Evolutionary conservation across 176 grass and related monocot genomes (phyloP).

Genomic region (Themeda triandra): DNA sequence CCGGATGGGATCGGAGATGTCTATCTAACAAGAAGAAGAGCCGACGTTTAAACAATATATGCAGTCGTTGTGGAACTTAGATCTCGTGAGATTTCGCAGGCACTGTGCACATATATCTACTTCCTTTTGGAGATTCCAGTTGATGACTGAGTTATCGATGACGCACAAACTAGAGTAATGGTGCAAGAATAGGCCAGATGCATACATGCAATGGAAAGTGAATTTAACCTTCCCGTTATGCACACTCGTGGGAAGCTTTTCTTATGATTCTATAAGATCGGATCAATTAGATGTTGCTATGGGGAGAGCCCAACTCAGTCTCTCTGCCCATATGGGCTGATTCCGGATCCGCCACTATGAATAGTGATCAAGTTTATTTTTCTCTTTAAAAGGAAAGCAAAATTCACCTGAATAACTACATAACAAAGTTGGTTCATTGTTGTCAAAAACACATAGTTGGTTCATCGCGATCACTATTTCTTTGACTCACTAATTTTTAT

Average conservation of each 20-base stretch:
- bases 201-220: background rate
- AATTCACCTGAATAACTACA: background rate
- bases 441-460: too few relatives aligned
- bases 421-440: background rate
- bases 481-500: background rate
- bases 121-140: background rate
- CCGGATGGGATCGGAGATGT: background rate
- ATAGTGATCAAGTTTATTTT: too few relatives aligned
- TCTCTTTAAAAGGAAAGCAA: too few relatives aligned
- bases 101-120: background rate
- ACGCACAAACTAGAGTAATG: background rate
- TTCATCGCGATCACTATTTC: background rate
- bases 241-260: background rate
- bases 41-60: constrained; percentile 16
- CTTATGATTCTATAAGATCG: background rate
- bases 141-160: background rate
- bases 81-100: constrained; percentile 13
- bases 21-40: background rate
- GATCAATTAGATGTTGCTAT: background rate
- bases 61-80: background rate
- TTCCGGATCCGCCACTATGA: too few relatives aligned
- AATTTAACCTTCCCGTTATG: constrained; percentile 2
- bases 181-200: background rate
- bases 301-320: too few relatives aligned
- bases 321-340: too few relatives aligned